phyloP scores from a whole-genome alignment of 208 protist genomes.

The Wallacemonas sp. region DNA sequence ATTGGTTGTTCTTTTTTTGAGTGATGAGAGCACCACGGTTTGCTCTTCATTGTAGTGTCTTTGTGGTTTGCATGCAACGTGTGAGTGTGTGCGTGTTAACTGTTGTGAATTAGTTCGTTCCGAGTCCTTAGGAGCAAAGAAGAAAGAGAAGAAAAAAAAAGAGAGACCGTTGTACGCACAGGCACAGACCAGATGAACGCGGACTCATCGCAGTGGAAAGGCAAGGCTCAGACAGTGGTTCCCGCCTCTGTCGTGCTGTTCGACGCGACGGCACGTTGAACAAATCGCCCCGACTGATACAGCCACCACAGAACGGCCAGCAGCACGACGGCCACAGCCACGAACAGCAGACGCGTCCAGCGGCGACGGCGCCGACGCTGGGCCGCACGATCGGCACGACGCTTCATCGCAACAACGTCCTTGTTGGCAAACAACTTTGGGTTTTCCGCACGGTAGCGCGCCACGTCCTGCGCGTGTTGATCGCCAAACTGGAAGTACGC shows the following conservation, averaged over 20 bases:
- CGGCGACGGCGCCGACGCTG: conserved; percentile 34
- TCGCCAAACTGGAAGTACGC: conserved; percentile 84
- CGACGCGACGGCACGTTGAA: not conserved
- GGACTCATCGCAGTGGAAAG: no score
- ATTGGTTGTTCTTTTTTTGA: no score
- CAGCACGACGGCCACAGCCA: conserved; percentile 22
- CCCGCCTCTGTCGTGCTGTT: conserved; percentile 3
- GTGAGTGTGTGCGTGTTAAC: no score
- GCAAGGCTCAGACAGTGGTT: no score
- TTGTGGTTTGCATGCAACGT: no score
- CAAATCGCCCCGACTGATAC: not conserved
- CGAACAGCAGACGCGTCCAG: conserved; percentile 34
- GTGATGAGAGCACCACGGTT: no score
- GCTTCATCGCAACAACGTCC: conserved; percentile 42
- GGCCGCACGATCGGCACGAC: conserved; percentile 33
- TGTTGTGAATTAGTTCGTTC: not conserved
- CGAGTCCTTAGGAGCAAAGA: not conserved
- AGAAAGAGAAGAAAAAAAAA: not conserved
- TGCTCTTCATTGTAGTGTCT: no score
- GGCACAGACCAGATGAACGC: no score
- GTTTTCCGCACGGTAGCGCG: conserved; percentile 53
- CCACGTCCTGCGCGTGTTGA: conserved; percentile 47
- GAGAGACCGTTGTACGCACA: no score
- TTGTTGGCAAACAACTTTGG: conserved; percentile 50
- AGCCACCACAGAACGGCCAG: conserved; percentile 20